Evolutionary conservation across 257 asterid genomes (phyloP), one percentile per base, ranked within the genome.

Genomic region (Solanum medicagineum): DNA sequence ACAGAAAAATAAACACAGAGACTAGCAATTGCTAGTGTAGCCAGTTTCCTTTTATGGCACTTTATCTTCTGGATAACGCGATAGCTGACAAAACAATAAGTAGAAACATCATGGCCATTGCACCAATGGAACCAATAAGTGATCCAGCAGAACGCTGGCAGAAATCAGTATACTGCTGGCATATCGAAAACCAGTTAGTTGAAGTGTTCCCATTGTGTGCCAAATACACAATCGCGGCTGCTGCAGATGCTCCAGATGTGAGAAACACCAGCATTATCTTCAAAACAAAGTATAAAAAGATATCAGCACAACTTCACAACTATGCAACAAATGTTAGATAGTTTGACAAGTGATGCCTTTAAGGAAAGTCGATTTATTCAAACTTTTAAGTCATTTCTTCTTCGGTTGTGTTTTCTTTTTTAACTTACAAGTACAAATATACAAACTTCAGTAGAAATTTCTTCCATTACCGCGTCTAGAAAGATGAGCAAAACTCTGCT

Each of bases 191-290:
- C 98, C 98, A 95, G 45, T 95, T 95, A 24, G 97, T 93, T 16
- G 97, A 88, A 65, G 97, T 83, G 77, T 95, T 95, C 49, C 97
- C 97, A 60, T 88, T 92, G 74, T 93, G 97, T 85, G 98, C 98
- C 85, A 95, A 85, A 83, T 90, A 93, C 36, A 95, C 98, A 12
- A 93, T 90, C 36, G 97, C 94, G 69, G 98, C 90, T 84, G 95
- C 94, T 80, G 95, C 92, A 42, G 97, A 95, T 73, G 98, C 97
- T 83, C 89, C 98, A 5, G 92, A 91, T 11, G 90, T 90, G 8
- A 93, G 88, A 24, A 89, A 86, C 68, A 91, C 94, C 9, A 93
- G 84, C 90, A 93, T 92, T 62, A 77, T 86, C 97, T 93, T 91
- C 87, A 84, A 63, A n/a, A 42, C 17, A 40, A 42, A 45, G 63